Base-by-base conservation (phyloP, 805 yeast genomes). In the Dipodascopsis uninucleata region DNA sequence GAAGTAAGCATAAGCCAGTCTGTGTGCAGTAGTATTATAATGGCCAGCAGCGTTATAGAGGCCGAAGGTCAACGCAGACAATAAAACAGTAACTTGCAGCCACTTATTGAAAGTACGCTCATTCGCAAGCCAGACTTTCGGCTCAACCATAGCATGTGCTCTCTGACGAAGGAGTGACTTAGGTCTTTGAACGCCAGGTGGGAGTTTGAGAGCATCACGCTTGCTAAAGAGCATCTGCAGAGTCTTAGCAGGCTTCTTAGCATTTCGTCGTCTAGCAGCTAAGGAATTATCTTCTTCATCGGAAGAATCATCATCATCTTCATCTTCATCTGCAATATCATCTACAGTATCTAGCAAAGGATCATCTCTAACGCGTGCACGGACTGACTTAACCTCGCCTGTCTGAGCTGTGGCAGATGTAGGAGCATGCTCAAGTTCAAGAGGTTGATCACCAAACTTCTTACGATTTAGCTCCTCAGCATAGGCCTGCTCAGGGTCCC, bases 61-160 rank as follows among this genome's bases (percentile, higher is more conserved):
- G 12, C 93, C 74, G 61, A 89, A 88, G 0, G 97, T 87, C 58
- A 93, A 69, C 0, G 89, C 81, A 17, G 95, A 80, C 56, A 93
- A 73, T 61, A 93, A 70, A 0, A 94, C 79, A 10, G 95, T 84
- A 18, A 90, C 90, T 52, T 83, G 88, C 55, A 93, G 72, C 98
- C 98, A 93, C 66, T 94, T 78, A 71, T 86, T 82, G 70, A 89
- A 90, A 3, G 98, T 93, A 65, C 98, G 82, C 70, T 93, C 98
- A 62, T 93, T 93, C 23, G 98, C 98, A 53, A 93, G 74, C 97
- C 97, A 93, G 10, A 93, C 98, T 62, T 93, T 93, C 24, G 97
- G 94, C 70, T 93, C 98, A 47, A 93, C 89, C 66, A 85, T 88
- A 44, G 88, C 78, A 1, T 96, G 93, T 5, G 96, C 96, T 22